Conservation (phyloP, 352 stramenopile species). For the Phytophthora tubulina region DNA sequence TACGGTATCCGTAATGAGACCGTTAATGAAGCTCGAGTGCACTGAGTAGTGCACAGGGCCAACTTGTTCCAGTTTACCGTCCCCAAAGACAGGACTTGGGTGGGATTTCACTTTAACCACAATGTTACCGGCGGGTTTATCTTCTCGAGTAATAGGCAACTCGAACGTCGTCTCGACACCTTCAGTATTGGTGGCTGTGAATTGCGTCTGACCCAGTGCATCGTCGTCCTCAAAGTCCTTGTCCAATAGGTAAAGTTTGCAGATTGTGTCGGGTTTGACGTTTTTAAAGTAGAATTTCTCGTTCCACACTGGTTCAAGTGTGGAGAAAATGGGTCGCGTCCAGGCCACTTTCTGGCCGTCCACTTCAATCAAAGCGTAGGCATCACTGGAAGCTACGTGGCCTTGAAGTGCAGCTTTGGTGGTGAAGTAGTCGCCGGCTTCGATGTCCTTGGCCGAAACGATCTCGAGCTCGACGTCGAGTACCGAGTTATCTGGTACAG, state of each 20-base stretch:
- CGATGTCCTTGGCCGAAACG: constrained; percentile 47
- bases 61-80: constrained; percentile 33
- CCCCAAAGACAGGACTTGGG: background rate
- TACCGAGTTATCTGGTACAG: constrained; percentile 19
- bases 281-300: constrained; percentile 56
- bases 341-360: constrained; percentile 47
- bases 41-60: constrained; percentile 49
- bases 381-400: constrained; percentile 45
- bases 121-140: constrained; percentile 43
- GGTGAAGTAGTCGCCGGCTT: constrained; percentile 42
- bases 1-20: constrained; percentile 6
- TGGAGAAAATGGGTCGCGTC: constrained; percentile 47
- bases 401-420: constrained; percentile 40
- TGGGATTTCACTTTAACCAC: constrained; percentile 45
- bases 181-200: constrained; percentile 42
- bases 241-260: constrained; percentile 50
- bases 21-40: constrained; percentile 27
- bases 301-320: constrained; percentile 48
- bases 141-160: constrained; percentile 34
- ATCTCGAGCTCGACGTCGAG: constrained; percentile 52
- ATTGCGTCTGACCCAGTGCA: constrained; percentile 45
- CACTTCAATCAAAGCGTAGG: constrained; percentile 51
- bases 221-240: constrained; percentile 49
- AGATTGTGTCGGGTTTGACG: constrained; percentile 44
- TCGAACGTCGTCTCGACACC: constrained; percentile 40